Conservation (phyloP, 805 yeast genomes). For the Candida schatavii region DNA sequence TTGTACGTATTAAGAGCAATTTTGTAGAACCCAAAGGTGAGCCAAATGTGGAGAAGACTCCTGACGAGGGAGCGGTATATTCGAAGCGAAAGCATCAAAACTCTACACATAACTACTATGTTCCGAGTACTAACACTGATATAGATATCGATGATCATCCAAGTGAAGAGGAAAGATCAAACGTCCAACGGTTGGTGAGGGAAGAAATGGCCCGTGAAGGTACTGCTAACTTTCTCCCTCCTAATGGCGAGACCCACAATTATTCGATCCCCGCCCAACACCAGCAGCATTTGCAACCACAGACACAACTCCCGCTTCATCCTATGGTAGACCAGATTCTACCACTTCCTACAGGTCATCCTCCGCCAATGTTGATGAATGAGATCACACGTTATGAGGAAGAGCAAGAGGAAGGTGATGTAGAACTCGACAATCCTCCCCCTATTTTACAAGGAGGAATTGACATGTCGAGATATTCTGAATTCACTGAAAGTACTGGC, state of each 20-base stretch:
- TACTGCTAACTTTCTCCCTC: background rate
- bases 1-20: slow-evolving; percentile 37
- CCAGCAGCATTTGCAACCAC: background rate
- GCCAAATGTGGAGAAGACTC: too few species aligned
- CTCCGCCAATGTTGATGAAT: background rate
- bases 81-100: too few species aligned
- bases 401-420: slow-evolving; percentile 20
- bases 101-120: background rate
- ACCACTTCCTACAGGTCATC: slow-evolving; percentile 10
- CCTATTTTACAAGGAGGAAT: slow-evolving; percentile 30
- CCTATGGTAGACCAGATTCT: slow-evolving; percentile 12
- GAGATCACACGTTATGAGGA: slow-evolving; percentile 27
- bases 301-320: slow-evolving; percentile 4
- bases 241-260: background rate
- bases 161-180: slow-evolving; percentile 32
- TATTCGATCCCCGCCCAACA: background rate
- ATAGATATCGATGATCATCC: slow-evolving; percentile 34
- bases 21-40: too few species aligned
- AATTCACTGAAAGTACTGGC: slow-evolving; percentile 16
- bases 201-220: slow-evolving; percentile 17
- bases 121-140: slow-evolving; percentile 1
- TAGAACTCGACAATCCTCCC: slow-evolving; percentile 13
- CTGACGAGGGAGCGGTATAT: too few species aligned
- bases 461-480: slow-evolving; percentile 28
- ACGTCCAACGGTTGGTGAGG: slow-evolving; percentile 33